Conservation (phyloP, 495 filamentous ascomycete species). For the Halenospora varia region DNA sequence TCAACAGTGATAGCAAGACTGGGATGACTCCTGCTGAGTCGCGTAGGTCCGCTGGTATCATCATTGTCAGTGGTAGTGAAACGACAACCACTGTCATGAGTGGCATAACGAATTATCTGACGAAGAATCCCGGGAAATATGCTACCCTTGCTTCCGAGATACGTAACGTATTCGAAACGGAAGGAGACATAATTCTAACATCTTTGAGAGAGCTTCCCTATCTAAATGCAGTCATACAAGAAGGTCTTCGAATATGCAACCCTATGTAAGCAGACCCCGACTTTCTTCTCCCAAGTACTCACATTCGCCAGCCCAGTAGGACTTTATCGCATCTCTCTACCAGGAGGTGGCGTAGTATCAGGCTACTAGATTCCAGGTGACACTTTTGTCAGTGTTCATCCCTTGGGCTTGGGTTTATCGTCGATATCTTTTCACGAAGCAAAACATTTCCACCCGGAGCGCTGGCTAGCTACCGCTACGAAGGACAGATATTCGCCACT, state of each 20-base stretch:
- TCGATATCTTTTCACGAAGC: not conserved
- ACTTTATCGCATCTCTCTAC: not conserved
- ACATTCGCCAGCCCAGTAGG: not conserved
- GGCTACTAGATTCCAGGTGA: constrained; percentile 50
- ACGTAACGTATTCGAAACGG: constrained; percentile 4
- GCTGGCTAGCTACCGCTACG: constrained; percentile 22
- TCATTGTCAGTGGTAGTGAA: constrained; percentile 50
- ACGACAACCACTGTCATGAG: constrained; percentile 51
- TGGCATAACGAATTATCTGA: constrained; percentile 22
- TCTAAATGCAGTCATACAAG: constrained; percentile 33
- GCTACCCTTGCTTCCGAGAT: not conserved
- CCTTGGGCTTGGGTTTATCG: not conserved
- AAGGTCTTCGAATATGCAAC: constrained; percentile 15
- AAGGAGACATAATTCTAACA: constrained; percentile 2
- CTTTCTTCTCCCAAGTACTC: constrained; percentile 16
- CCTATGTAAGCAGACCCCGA: constrained; percentile 40
- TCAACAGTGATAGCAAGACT: not conserved
- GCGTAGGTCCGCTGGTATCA: constrained; percentile 22
- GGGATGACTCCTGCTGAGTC: constrained; percentile 26
- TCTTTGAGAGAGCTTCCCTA: constrained; percentile 38
- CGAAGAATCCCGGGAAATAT: not conserved
- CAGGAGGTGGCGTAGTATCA: constrained; percentile 40
- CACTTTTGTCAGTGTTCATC: not conserved
- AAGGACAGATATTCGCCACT: not conserved
- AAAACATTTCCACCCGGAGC: constrained; percentile 23